These are phyloP conservation scores for Kodamaea jinghongensis DNA, from an alignment of 805 yeast genomes.

Conservation along the genomic window DNA sequence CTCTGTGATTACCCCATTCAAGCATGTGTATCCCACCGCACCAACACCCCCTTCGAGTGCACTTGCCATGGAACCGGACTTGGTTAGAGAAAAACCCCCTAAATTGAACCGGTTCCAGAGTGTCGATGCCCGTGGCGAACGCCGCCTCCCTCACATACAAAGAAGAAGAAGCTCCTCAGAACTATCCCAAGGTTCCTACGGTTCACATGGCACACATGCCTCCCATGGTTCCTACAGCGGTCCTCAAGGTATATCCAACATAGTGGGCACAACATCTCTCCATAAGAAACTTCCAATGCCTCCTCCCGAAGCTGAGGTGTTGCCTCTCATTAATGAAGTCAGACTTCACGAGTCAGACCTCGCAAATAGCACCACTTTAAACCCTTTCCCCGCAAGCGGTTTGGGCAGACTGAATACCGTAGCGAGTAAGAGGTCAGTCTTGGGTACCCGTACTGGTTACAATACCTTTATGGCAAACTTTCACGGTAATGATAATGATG, in stretches of 20 bases:
- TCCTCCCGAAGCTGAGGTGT: slow-evolving; percentile 25
- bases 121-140: slow-evolving; percentile 10
- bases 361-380: background rate
- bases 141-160: background rate
- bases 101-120: slow-evolving; percentile 17
- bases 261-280: background rate
- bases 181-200: background rate
- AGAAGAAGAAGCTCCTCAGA: slow-evolving; percentile 3
- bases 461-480: slow-evolving; percentile 36
- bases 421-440: slow-evolving; percentile 33
- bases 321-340: slow-evolving; percentile 38
- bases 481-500: slow-evolving; percentile 8
- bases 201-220: too few species aligned
- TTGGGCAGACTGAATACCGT: slow-evolving; percentile 26
- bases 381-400: slow-evolving; percentile 1
- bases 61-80: slow-evolving; percentile 8
- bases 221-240: background rate
- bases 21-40: slow-evolving; percentile 4
- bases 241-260: background rate
- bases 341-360: slow-evolving; percentile 14
- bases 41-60: background rate
- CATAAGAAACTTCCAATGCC: slow-evolving; percentile 18
- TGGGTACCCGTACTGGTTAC: slow-evolving; percentile 41
- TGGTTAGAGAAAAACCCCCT: slow-evolving; percentile 12
- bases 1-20: slow-evolving; percentile 24